phyloP scores from a whole-genome alignment of 495 filamentous ascomycete genomes.

The Aspergillus indologenus region DNA sequence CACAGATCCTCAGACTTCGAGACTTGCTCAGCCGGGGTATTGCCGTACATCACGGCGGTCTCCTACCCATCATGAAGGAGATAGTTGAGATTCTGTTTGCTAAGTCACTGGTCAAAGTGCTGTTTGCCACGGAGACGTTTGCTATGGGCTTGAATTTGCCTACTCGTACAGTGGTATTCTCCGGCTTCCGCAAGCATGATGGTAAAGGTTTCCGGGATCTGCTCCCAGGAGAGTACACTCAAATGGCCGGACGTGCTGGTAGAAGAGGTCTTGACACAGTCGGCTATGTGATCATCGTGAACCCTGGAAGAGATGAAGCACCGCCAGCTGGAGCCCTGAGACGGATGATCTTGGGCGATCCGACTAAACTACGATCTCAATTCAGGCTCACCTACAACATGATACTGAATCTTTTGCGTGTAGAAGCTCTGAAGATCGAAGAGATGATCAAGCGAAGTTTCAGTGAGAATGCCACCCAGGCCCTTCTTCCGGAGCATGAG shows the following conservation, averaged over 20 bases:
- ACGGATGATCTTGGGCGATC: slow-evolving; percentile 94
- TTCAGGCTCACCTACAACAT: slow-evolving; percentile 99
- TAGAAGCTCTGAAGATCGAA: slow-evolving; percentile 96
- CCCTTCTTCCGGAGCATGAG: slow-evolving; percentile 90
- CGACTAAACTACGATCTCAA: slow-evolving; percentile 91
- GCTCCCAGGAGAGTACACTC: slow-evolving; percentile 92
- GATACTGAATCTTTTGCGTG: slow-evolving; percentile 93
- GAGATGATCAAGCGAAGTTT: slow-evolving; percentile 99
- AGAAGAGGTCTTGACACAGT: slow-evolving; percentile 88
- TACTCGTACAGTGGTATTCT: slow-evolving; percentile 95
- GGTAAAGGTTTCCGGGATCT: slow-evolving; percentile 88
- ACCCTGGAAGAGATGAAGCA: slow-evolving; percentile 78
- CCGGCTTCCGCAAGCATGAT: slow-evolving; percentile 94
- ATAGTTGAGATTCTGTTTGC: slow-evolving; percentile 97
- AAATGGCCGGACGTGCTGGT: slow-evolving; percentile 96
- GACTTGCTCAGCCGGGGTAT: slow-evolving; percentile 86
- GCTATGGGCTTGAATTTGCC: slow-evolving; percentile 97
- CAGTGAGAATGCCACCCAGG: slow-evolving; percentile 97
- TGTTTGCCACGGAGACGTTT: slow-evolving; percentile 98
- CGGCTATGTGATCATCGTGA: slow-evolving; percentile 90
- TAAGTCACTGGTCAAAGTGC: slow-evolving; percentile 87
- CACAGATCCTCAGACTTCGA: slow-evolving; percentile 83
- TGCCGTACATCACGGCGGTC: slow-evolving; percentile 93
- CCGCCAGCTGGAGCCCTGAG: slow-evolving; percentile 76
- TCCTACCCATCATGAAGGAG: slow-evolving; percentile 96